Conservation (phyloP, 768 basidiomycete genomes). For the Symmetrospora coprosmae region DNA sequence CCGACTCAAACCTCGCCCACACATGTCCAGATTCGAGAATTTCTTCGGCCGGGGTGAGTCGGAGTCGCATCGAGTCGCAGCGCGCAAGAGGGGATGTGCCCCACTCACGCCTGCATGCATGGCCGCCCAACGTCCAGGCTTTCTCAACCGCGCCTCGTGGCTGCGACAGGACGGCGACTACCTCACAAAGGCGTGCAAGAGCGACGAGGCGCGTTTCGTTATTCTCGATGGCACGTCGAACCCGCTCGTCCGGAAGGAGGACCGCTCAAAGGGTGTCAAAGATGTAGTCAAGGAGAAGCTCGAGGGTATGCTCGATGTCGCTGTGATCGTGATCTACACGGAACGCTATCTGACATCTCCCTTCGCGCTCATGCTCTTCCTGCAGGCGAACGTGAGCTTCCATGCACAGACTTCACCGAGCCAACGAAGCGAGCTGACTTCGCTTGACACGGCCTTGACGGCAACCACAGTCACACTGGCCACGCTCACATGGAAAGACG, state of each 20-base stretch:
- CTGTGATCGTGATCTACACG: slow-evolving; percentile 29
- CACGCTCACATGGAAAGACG: not conserved
- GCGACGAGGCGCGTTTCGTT: slow-evolving; percentile 53
- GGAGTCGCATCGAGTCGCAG: not conserved
- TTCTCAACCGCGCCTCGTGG: not conserved
- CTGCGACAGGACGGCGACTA: slow-evolving; percentile 39
- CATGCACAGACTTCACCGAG: slow-evolving; percentile 22
- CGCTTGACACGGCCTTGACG: not conserved
- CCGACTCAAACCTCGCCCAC: not conserved
- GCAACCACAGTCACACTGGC: not conserved
- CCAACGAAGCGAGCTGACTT: not conserved
- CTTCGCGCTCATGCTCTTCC: no score
- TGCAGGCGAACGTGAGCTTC: not conserved
- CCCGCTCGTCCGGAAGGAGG: slow-evolving; percentile 47
- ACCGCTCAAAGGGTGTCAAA: slow-evolving; percentile 44
- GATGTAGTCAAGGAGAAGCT: slow-evolving; percentile 53
- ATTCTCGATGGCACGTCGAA: slow-evolving; percentile 60
- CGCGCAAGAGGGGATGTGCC: not conserved
- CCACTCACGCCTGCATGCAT: not conserved
- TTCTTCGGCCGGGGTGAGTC: not conserved
- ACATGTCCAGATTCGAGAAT: not conserved
- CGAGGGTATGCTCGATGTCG: slow-evolving; percentile 46
- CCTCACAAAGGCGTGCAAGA: slow-evolving; percentile 54
- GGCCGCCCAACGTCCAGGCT: not conserved
- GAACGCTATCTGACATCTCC: slow-evolving; percentile 17